phyloP scores from a whole-genome alignment of 1,284 basidiomycete species.

The Malassezia restricta region DNA sequence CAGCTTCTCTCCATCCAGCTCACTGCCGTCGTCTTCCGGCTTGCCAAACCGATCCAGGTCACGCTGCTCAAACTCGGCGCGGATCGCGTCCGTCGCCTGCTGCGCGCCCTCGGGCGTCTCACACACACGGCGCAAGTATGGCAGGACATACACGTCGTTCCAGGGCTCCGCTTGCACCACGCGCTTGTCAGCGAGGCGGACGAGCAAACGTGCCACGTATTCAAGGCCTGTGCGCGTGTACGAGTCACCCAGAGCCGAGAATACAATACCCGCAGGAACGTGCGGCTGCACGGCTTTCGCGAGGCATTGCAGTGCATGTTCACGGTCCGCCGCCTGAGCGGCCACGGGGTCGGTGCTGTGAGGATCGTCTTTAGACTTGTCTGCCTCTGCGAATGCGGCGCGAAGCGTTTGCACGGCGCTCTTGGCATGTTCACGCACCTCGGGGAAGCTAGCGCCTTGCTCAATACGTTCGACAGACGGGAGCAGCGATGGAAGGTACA shows the following conservation, averaged over 20 bases:
- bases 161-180: slow-evolving; percentile 37
- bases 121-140: slow-evolving; percentile 47
- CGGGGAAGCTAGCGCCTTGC: slow-evolving; percentile 84
- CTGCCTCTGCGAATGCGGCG: slow-evolving; percentile 24
- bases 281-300: slow-evolving; percentile 25
- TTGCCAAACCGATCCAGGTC: slow-evolving; percentile 41
- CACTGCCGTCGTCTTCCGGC: slow-evolving; percentile 58
- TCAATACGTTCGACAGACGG: slow-evolving; percentile 86
- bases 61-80: slow-evolving; percentile 32
- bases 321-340: slow-evolving; percentile 6
- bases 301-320: slow-evolving; percentile 28
- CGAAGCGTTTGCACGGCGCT: slow-evolving; percentile 37
- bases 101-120: slow-evolving; percentile 28
- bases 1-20: slow-evolving; percentile 54
- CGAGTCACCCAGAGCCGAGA: slow-evolving; percentile 28
- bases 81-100: slow-evolving; percentile 30
- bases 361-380: slow-evolving; percentile 20
- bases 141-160: slow-evolving; percentile 44
- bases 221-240: slow-evolving; percentile 34
- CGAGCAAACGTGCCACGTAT: slow-evolving; percentile 32
- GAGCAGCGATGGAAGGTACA: slow-evolving; percentile 74
- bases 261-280: slow-evolving; percentile 25
- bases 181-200: slow-evolving; percentile 42
- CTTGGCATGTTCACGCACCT: slow-evolving; percentile 52
- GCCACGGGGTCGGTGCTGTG: slow-evolving; percentile 28